These are phyloP conservation scores for Phytophthora macrochlamydospora DNA, from an alignment of 352 stramenopile genomes.

Conservation along the genomic window DNA sequence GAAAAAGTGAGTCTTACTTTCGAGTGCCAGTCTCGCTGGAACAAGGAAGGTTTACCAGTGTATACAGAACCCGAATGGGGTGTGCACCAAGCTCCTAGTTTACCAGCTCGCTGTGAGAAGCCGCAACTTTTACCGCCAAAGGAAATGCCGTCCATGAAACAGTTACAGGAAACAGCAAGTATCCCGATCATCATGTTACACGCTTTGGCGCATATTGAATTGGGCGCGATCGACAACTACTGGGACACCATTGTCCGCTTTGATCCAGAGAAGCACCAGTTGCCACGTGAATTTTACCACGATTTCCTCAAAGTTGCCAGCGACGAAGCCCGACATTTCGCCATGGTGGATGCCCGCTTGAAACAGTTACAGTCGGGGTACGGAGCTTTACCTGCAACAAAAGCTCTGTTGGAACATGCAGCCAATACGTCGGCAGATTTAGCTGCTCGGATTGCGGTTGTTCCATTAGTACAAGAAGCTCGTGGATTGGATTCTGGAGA, in stretches of 20 bases:
- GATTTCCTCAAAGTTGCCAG: constrained; percentile 75
- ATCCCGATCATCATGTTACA: constrained; percentile 83
- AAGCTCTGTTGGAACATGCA: constrained; percentile 73
- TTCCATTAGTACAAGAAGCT: constrained; percentile 85
- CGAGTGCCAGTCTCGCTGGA: constrained; percentile 57
- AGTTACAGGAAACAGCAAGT: constrained; percentile 51
- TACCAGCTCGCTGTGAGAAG: constrained; percentile 51
- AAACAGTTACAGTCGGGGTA: constrained; percentile 69
- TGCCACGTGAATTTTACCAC: constrained; percentile 70
- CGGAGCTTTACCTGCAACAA: constrained; percentile 66
- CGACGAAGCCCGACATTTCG: constrained; percentile 84
- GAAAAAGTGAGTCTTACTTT: constrained; percentile 73
- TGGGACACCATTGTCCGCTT: constrained; percentile 89
- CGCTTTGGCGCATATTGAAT: constrained; percentile 84
- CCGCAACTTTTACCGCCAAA: constrained; percentile 71
- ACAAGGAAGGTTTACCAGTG: constrained; percentile 41
- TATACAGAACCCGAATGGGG: constrained; percentile 36
- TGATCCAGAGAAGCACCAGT: constrained; percentile 47
- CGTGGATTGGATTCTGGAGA: constrained; percentile 79
- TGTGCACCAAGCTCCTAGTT: constrained; percentile 37
- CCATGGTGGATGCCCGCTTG: constrained; percentile 72
- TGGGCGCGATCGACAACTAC: constrained; percentile 89
- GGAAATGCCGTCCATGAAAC: constrained; percentile 73
- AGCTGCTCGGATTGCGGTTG: constrained; percentile 73
- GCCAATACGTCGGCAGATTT: constrained; percentile 71